Base-by-base conservation (phyloP, 306 rosid species). In the Astragalus membranaceus region DNA sequence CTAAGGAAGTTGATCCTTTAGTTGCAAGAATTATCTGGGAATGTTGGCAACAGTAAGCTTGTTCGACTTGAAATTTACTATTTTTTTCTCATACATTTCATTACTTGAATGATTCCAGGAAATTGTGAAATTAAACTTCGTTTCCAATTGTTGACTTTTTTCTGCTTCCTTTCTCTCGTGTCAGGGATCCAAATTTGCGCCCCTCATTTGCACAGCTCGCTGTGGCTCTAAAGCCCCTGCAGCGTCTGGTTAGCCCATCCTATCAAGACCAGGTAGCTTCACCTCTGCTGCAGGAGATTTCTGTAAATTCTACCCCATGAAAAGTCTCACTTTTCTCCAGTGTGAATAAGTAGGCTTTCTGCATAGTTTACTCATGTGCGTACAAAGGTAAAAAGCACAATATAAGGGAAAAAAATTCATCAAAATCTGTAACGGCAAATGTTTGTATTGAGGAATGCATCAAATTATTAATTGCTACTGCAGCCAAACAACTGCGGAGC, bases 21-120 rank as follows among this genome's bases (percentile, higher is more conserved):
- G 96, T 95, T 73, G 96, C 86, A 44, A 83, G 92, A 67, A 95
- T 95, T 78, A 95, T 95, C 73, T 89, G 87, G 87, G 91, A 89
- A 77, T 95, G 99, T 76, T 95, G 97, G 99, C 99, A 87, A 79
- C 90, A 88, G 97, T 95, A 82, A 86, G 97, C 85, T n/a, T 12
- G 69, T 51, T 78, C 54, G 68, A 74, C 80, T 35, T 39, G 33
- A 73, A 77, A 65, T 61, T 60, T 26, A 74, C 56, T 47, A 52
- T 59, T 50, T 1, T 26, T 29, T 6, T 51, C 59, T 13, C 41
- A 43, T 43, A 39, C 58, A 14, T 30, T 56, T 10, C 37, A 13
- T 60, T 39, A 50, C 17, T 58, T 33, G 10, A 54, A 58, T 65
- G 50, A 55, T 46, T 66, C 41, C 8, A 17, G 42, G 39, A 76